These are phyloP conservation scores for Xylogone sp. DNA, from an alignment of 2,329 filamentous ascomycete genomes.

Conservation along the genomic window DNA sequence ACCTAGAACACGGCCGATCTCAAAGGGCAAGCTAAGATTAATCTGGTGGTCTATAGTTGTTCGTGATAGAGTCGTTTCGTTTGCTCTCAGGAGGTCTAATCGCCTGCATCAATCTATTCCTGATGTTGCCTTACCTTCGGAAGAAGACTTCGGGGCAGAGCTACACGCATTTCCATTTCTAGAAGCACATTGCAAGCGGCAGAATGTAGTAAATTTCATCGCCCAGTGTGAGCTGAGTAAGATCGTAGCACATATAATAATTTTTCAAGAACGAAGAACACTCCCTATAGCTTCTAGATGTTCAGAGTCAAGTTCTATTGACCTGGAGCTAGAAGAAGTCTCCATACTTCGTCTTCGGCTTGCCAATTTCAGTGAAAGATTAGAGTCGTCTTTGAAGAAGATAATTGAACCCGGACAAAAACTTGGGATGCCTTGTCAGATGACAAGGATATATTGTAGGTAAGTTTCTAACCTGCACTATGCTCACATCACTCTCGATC, in stretches of 20 bases:
- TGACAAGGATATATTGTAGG: slow-evolving; percentile 2
- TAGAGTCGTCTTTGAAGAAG: slow-evolving; percentile 1
- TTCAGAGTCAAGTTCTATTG: too few species aligned
- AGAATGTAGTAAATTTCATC: slow-evolving; percentile 1
- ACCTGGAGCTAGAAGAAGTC: slow-evolving; percentile 1
- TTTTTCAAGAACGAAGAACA: slow-evolving; percentile 1
- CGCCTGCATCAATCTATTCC: neutral
- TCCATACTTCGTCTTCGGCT: slow-evolving; percentile 1
- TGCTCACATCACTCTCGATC: neutral
- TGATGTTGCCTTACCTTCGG: neutral
- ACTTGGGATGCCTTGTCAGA: slow-evolving; percentile 2
- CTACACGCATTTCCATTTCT: neutral
- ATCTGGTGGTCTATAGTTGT: slow-evolving; percentile 3
- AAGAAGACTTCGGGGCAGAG: slow-evolving; percentile 1
- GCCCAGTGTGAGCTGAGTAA: slow-evolving; percentile 2
- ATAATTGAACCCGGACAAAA: neutral
- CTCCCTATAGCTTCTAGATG: neutral
- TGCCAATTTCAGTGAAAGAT: neutral
- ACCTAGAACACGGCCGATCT: neutral
- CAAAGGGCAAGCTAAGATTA: neutral
- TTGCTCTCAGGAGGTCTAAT: slow-evolving; percentile 2
- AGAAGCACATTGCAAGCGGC: neutral
- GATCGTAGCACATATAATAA: slow-evolving; percentile 2
- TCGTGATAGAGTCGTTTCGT: slow-evolving; percentile 1
- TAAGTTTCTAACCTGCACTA: neutral